Base-by-base conservation (phyloP, 2,329 filamentous ascomycete species). In the Chlorencoelia australis region DNA sequence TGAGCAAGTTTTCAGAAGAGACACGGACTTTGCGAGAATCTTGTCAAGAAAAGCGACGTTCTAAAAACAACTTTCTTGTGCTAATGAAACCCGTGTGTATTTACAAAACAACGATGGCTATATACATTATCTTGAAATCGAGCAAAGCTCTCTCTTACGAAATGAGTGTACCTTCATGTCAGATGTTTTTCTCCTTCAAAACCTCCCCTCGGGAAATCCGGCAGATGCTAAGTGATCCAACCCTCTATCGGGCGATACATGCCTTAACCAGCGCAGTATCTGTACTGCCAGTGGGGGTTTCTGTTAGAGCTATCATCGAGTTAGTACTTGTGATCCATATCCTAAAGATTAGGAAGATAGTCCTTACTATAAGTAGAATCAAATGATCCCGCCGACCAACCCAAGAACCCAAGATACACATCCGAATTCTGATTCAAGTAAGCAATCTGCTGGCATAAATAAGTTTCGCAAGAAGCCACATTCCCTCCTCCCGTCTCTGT, bases 401-500 rank as follows among this genome's bases (percentile, higher is more conserved):
- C 58, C 19, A 59, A 41, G 35, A 56, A 63, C 7, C 60, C 61
- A 7, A 62, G 39, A 35, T 57, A 63, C 3, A 60, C 58, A 41
- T 60, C 59, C 5, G 49, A 48, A 22, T 61, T 61, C 7, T 41
- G 34, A 43, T 62, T 49, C 44, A 61, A 41, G 35, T 48, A 57
- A 21, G 45, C 50, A 24, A 60, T 35, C 28, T 54, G 43, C 33
- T 51, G 40, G 43, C 59, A 62, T 14, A 62, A 31, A 35, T 57
- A 47, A 7, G 39, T 51, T n/a, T 49, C 36, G 42, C 60, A 62
- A 31, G 48, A 54, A 2, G 45, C 43, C 8, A 55, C 34, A 40
- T 52, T 56, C 3, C 50, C 50, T 17, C 53, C 69, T 5, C 71
- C 71, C 2, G 67, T 69, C 55, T 75, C 71, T 11, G 63, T 69